Conservation (phyloP, 2,329 filamentous ascomycete genomes). For the Phoma herbarum region DNA sequence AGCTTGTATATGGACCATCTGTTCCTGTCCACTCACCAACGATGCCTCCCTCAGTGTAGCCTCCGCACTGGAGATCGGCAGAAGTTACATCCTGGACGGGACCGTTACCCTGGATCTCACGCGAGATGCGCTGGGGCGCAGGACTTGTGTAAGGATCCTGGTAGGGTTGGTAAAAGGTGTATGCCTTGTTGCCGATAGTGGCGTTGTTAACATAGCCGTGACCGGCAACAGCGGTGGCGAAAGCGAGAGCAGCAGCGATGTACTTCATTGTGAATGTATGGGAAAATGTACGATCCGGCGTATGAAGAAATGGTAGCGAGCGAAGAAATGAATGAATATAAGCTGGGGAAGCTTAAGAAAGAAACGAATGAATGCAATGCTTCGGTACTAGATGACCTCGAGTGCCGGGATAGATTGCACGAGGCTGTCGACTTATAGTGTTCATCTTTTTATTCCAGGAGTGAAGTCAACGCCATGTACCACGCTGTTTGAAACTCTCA, state of each 20-base stretch:
- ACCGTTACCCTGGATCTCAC: slow-evolving; percentile 66
- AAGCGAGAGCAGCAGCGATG: slow-evolving; percentile 37
- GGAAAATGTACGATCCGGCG: slow-evolving; percentile 20
- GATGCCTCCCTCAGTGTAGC: slow-evolving; percentile 59
- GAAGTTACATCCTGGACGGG: slow-evolving; percentile 63
- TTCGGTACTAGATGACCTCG: slow-evolving; percentile 30
- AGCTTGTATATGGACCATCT: neutral
- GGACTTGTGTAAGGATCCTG: slow-evolving; percentile 46
- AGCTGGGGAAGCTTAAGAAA: slow-evolving; percentile 22
- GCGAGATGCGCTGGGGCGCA: slow-evolving; percentile 63
- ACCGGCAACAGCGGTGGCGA: slow-evolving; percentile 42
- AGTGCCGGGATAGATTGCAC: slow-evolving; percentile 33
- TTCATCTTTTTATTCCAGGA: slow-evolving; percentile 31
- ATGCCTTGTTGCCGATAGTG: slow-evolving; percentile 44
- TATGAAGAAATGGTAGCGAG: slow-evolving; percentile 17
- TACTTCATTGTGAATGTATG: slow-evolving; percentile 43
- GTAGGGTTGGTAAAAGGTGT: slow-evolving; percentile 50
- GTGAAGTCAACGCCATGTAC: slow-evolving; percentile 24
- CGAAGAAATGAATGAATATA: slow-evolving; percentile 25
- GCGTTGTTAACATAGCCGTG: slow-evolving; percentile 50
- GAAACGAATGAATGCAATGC: slow-evolving; percentile 28
- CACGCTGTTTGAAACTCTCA: slow-evolving; percentile 33
- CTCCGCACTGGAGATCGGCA: slow-evolving; percentile 66
- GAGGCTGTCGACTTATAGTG: slow-evolving; percentile 31
- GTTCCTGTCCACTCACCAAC: slow-evolving; percentile 34